phyloP scores from a whole-genome alignment of 2,329 filamentous ascomycete genomes.

The Hymenoscyphus scutula region DNA sequence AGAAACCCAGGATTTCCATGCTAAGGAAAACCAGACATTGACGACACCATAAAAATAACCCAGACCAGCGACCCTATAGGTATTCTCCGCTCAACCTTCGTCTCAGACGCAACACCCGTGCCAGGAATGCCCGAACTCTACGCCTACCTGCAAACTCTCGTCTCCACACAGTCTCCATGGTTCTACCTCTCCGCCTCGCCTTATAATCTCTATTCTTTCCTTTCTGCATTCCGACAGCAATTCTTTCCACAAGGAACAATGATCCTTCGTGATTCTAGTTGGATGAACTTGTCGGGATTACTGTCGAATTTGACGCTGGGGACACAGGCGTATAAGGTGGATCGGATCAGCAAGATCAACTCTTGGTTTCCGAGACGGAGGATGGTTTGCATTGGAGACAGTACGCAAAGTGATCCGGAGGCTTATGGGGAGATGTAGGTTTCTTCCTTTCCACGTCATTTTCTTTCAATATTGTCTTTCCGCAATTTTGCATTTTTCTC shows the following conservation, averaged over 20 bases:
- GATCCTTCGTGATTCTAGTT: constrained; percentile 79
- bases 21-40: constrained; percentile 61
- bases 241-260: constrained; percentile 77
- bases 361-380: constrained; percentile 74
- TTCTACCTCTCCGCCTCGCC: constrained; percentile 94
- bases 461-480: too few relatives aligned
- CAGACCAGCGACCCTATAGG: constrained; percentile 76
- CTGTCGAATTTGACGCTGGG: constrained; percentile 75
- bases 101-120: constrained; percentile 68
- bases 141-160: constrained; percentile 54
- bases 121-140: constrained; percentile 85
- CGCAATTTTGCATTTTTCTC: too few relatives aligned
- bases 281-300: constrained; percentile 79
- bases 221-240: constrained; percentile 68
- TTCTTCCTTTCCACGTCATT: too few relatives aligned
- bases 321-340: constrained; percentile 83
- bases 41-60: constrained; percentile 94
- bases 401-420: constrained; percentile 88
- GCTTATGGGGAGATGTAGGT: constrained; percentile 77
- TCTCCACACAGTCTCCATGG: constrained; percentile 65
- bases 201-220: constrained; percentile 89
- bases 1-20: neutral
- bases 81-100: constrained; percentile 81
- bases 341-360: constrained; percentile 74
- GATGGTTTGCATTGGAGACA: constrained; percentile 85